A percentile compares a stretch with the other conserved stretches of the same genome.
These are phyloP conservation scores for Neocatenulostroma microsporum DNA, from an alignment of 2,329 filamentous ascomycete species.

Conservation along the genomic window DNA sequence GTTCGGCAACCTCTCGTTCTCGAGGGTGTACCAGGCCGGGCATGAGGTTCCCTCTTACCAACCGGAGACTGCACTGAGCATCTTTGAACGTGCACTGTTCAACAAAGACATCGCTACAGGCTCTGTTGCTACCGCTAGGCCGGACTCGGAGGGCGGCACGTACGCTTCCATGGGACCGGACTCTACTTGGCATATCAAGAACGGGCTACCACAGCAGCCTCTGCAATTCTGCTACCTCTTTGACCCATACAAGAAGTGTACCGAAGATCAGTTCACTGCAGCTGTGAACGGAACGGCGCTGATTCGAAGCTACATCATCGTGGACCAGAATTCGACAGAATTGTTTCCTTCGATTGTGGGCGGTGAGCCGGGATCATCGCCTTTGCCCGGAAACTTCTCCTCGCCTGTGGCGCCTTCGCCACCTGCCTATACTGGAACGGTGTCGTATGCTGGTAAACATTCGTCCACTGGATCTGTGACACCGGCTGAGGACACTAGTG, in stretches of 20 bases:
- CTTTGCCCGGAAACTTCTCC: no score
- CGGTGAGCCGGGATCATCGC: background rate
- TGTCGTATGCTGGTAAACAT: no score
- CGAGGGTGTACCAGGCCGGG: conserved; percentile 28
- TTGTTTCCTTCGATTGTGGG: background rate
- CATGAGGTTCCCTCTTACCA: conserved; percentile 37
- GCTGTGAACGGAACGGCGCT: conserved; percentile 39
- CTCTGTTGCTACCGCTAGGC: conserved; percentile 32
- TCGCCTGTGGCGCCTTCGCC: no score
- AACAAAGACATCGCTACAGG: conserved; percentile 51
- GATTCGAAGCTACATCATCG: conserved; percentile 35
- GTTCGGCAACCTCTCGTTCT: conserved; percentile 29
- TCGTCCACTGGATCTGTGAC: no score
- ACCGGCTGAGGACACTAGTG: no score
- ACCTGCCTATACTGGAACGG: no score
- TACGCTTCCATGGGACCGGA: conserved; percentile 32
- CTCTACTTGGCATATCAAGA: conserved; percentile 38
- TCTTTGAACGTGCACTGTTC: conserved; percentile 47
- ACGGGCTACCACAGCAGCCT: conserved; percentile 35
- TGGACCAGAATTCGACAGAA: no score
- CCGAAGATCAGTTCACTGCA: conserved; percentile 36
- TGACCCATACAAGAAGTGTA: conserved; percentile 34
- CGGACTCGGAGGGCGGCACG: conserved; percentile 35
- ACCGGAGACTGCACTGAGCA: conserved; percentile 47
- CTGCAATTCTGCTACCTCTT: conserved; percentile 40